These are phyloP conservation scores for Drechslerella coelobrocha DNA, from an alignment of 2,329 filamentous ascomycete species.

Conservation along the genomic window DNA sequence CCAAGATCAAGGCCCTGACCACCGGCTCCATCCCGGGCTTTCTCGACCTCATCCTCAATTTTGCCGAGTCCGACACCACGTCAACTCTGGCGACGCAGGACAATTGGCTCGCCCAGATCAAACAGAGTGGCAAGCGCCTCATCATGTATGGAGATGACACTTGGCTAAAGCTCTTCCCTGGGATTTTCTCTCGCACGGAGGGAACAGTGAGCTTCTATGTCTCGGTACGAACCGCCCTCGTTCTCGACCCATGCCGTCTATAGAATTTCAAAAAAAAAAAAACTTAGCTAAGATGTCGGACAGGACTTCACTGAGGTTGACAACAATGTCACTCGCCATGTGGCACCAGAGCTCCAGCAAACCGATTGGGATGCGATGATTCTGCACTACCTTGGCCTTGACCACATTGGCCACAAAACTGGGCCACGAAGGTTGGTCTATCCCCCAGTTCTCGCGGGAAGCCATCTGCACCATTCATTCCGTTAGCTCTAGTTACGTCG, in stretches of 20 bases:
- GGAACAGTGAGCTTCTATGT: slow-evolving; percentile 99
- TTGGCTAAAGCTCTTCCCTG: slow-evolving; percentile 95
- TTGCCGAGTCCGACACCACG: slow-evolving; percentile 90
- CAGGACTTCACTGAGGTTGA: slow-evolving; percentile 98
- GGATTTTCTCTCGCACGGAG: slow-evolving; percentile 82
- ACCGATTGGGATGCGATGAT: slow-evolving; percentile 92
- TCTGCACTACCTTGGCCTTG: slow-evolving; percentile 91
- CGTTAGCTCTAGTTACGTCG: slow-evolving; percentile 18
- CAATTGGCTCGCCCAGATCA: slow-evolving; percentile 95
- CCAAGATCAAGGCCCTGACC: slow-evolving; percentile 93
- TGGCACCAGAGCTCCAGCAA: slow-evolving; percentile 75
- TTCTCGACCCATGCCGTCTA: neutral
- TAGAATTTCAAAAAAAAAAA: slow-evolving; percentile 27
- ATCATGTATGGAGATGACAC: slow-evolving; percentile 98
- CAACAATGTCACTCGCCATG: slow-evolving; percentile 92
- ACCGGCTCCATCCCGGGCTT: slow-evolving; percentile 98
- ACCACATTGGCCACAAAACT: slow-evolving; percentile 97
- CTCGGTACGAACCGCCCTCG: slow-evolving; percentile 69
- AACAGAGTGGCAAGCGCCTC: slow-evolving; percentile 75
- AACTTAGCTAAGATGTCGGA: slow-evolving; percentile 54
- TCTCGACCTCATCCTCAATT: slow-evolving; percentile 93
- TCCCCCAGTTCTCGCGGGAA: neutral
- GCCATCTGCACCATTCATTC: neutral
- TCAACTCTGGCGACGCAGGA: slow-evolving; percentile 88
- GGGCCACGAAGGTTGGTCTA: slow-evolving; percentile 75